These are phyloP conservation scores for Musa balbisiana DNA, from an alignment of 202 grass and related monocot genomes.

Conservation along the genomic window DNA sequence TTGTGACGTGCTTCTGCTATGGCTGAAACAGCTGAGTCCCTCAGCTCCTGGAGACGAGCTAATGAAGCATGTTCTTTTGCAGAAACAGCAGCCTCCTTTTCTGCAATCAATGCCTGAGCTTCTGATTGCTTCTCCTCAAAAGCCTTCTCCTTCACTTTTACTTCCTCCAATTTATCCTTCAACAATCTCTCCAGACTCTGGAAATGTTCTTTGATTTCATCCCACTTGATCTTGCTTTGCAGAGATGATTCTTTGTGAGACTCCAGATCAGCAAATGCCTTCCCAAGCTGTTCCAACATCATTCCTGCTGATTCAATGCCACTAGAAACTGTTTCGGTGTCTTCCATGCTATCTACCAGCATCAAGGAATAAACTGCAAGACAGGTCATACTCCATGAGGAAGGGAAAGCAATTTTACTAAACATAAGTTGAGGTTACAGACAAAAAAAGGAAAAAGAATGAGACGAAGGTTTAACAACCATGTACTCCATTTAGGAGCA, in stretches of 20 bases:
- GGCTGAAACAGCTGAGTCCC: conserved; percentile 53
- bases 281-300: conserved; percentile 58
- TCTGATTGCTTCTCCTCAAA: conserved; percentile 56
- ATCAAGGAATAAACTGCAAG: background rate
- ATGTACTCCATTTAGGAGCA: no score
- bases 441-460: no score
- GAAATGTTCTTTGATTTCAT: conserved; percentile 58
- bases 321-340: conserved; percentile 17
- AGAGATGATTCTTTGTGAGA: conserved; percentile 46
- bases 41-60: conserved; percentile 64
- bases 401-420: background rate
- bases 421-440: no score
- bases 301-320: conserved; percentile 34
- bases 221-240: conserved; percentile 50
- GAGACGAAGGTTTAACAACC: no score
- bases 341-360: conserved; percentile 15
- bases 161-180: conserved; percentile 55
- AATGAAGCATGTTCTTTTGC: conserved; percentile 49
- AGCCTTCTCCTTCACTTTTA: conserved; percentile 50
- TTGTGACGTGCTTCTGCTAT: conserved; percentile 63
- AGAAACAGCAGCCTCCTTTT: conserved; percentile 56
- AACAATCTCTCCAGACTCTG: conserved; percentile 51
- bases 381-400: background rate
- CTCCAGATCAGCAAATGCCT: conserved; percentile 63
- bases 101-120: conserved; percentile 44